phyloP scores from a whole-genome alignment of 768 basidiomycete genomes.

The Tricholoma sp. region DNA sequence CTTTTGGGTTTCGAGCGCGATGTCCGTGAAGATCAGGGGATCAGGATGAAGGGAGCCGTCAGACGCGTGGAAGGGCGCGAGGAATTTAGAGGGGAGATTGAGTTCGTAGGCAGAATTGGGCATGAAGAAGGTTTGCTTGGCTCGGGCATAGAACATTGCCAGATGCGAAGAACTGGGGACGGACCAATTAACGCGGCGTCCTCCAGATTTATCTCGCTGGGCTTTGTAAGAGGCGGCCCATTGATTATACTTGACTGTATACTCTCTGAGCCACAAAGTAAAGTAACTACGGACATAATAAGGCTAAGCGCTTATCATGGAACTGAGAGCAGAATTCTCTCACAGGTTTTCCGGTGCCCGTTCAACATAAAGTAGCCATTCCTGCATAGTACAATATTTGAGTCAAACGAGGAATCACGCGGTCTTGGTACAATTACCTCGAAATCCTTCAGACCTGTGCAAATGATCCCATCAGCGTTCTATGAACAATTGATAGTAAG shows the following conservation, averaged over 20 bases:
- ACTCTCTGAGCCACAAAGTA: constrained; percentile 77
- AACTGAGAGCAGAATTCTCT: constrained; percentile 17
- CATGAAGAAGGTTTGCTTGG: constrained; percentile 78
- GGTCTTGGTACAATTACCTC: constrained; percentile 34
- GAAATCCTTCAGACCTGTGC: constrained; percentile 62
- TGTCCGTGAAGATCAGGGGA: constrained; percentile 56
- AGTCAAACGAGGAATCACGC: constrained; percentile 1
- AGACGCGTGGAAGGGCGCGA: constrained; percentile 51
- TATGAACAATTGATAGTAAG: background rate
- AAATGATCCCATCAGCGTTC: background rate
- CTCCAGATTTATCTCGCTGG: constrained; percentile 24
- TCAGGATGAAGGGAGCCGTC: constrained; percentile 52
- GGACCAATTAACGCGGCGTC: constrained; percentile 30
- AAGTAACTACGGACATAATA: constrained; percentile 50
- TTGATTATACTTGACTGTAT: constrained; percentile 45
- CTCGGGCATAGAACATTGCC: constrained; percentile 72
- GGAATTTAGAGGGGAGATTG: constrained; percentile 59
- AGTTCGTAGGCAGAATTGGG: constrained; percentile 70
- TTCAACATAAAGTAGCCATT: constrained; percentile 80
- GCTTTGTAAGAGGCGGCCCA: constrained; percentile 34
- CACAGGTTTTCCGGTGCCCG: constrained; percentile 70
- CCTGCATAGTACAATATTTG: constrained; percentile 31
- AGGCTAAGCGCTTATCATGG: constrained; percentile 4
- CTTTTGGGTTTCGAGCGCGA: constrained; percentile 50
- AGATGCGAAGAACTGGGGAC: constrained; percentile 48